Conservation (phyloP, 169 alveolate genomes). For the Plasmodium gallinaceum region DNA sequence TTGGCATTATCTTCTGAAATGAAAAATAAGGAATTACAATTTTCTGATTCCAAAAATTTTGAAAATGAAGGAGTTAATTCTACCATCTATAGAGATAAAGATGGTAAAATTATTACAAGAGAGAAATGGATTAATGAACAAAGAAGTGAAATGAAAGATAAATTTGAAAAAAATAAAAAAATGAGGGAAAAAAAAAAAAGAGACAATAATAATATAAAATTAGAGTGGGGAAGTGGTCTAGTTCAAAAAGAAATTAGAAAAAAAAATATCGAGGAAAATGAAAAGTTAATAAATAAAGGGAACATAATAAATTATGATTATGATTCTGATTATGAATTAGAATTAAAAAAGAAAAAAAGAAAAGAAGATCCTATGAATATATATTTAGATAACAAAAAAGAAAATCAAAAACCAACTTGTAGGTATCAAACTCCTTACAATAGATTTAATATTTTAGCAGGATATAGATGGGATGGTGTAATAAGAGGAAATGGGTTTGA, state of each 20-base stretch:
- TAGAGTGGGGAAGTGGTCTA: slow-evolving; percentile 71
- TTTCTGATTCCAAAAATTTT: background rate
- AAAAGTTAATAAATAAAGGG: slow-evolving; percentile 35
- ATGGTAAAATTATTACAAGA: slow-evolving; percentile 70
- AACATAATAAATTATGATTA: slow-evolving; percentile 66
- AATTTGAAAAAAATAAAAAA: slow-evolving; percentile 1
- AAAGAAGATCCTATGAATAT: slow-evolving; percentile 76
- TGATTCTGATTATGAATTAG: slow-evolving; percentile 64
- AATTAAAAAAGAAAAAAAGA: slow-evolving; percentile 53
- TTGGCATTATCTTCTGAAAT: background rate
- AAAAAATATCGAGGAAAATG: slow-evolving; percentile 47
- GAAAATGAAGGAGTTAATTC: background rate
- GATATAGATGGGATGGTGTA: slow-evolving; percentile 97
- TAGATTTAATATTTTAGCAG: slow-evolving; percentile 94
- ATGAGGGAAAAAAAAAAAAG: slow-evolving; percentile 3
- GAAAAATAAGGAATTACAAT: background rate
- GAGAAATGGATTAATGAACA: slow-evolving; percentile 56
- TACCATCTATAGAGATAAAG: slow-evolving; percentile 61
- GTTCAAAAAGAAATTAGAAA: slow-evolving; percentile 60
- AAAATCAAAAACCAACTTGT: slow-evolving; percentile 86
- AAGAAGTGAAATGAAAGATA: slow-evolving; percentile 10
- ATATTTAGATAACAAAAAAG: slow-evolving; percentile 14
- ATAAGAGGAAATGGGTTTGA: slow-evolving; percentile 96
- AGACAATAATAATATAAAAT: background rate
- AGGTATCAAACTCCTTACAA: slow-evolving; percentile 89